Percentiles rank a stretch among this genome's conserved stretches.
Conservation (phyloP, 495 filamentous ascomycete genomes). For the Trichoderma parareesei region DNA sequence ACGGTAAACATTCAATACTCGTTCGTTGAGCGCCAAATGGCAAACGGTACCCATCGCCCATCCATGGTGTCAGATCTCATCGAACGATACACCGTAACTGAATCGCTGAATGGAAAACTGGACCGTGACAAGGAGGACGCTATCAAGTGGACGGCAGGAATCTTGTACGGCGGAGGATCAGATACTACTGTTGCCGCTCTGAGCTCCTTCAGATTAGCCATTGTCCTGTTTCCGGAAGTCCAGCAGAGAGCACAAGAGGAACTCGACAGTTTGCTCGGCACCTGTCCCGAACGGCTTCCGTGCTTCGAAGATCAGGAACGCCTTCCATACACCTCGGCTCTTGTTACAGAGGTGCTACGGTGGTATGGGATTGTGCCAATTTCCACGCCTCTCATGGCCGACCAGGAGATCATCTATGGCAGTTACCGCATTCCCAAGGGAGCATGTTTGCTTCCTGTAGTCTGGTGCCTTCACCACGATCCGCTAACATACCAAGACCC, state of each 20-base stretch:
- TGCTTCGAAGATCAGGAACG: slow-evolving; percentile 36
- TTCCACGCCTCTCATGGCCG: slow-evolving; percentile 45
- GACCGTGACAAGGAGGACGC: slow-evolving; percentile 3
- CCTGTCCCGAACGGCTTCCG: slow-evolving; percentile 31
- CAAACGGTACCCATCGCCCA: slow-evolving; percentile 20
- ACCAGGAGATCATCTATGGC: slow-evolving; percentile 42
- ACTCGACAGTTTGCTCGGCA: slow-evolving; percentile 47
- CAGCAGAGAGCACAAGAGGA: slow-evolving; percentile 47
- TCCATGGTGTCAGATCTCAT: slow-evolving; percentile 36
- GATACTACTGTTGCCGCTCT: slow-evolving; percentile 39
- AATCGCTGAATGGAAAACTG: slow-evolving; percentile 23
- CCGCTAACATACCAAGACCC: slow-evolving; percentile 30
- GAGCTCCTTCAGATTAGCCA: slow-evolving; percentile 42
- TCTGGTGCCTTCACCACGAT: slow-evolving; percentile 38
- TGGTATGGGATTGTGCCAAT: slow-evolving; percentile 46
- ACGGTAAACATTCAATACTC: slow-evolving; percentile 30
- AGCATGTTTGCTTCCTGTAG: slow-evolving; percentile 36
- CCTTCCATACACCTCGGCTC: slow-evolving; percentile 45
- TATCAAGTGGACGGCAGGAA: slow-evolving; percentile 40
- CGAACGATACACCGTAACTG: slow-evolving; percentile 16
- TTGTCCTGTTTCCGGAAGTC: slow-evolving; percentile 39
- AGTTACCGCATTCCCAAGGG: slow-evolving; percentile 46
- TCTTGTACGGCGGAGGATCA: slow-evolving; percentile 38
- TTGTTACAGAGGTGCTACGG: slow-evolving; percentile 51
- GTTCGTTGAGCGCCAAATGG: slow-evolving; percentile 40